Evolutionary conservation across 176 grass and related monocot genomes (phyloP).

Genomic region (Echinochloa phyllopogon): DNA sequence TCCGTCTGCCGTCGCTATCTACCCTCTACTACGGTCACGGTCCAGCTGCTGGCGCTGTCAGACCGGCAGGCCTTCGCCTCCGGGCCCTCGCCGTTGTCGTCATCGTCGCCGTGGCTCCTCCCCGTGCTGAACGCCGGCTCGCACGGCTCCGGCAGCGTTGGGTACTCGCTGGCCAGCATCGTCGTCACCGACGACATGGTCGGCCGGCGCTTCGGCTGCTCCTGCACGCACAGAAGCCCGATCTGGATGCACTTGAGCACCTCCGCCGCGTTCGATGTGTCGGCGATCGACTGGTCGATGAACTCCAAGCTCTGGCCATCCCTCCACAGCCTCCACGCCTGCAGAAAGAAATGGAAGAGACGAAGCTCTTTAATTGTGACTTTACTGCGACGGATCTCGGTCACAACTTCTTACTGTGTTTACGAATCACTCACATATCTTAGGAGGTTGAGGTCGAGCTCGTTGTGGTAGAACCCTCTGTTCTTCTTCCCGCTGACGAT

Average conservation of each 20-base stretch:
- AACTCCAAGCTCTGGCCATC: slow-evolving; percentile 46
- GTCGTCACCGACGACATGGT: slow-evolving; percentile 54
- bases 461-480: slow-evolving; percentile 35
- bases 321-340: slow-evolving; percentile 78
- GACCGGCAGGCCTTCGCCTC: slow-evolving; percentile 38
- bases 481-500: slow-evolving; percentile 73
- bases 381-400: too few relatives aligned
- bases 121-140: slow-evolving; percentile 59
- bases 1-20: slow-evolving; percentile 25
- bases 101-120: not conserved
- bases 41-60: slow-evolving; percentile 46
- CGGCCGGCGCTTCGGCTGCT: slow-evolving; percentile 58
- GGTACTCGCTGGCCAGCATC: slow-evolving; percentile 52
- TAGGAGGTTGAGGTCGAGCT: slow-evolving; percentile 54
- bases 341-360: not conserved
- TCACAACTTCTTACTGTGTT: too few relatives aligned
- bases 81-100: not conserved
- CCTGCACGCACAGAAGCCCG: slow-evolving; percentile 68
- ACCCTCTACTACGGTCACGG: slow-evolving; percentile 51
- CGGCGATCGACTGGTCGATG: slow-evolving; percentile 39
- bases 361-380: not conserved
- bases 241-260: slow-evolving; percentile 69
- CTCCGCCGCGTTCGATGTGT: slow-evolving; percentile 40
- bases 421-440: slow-evolving; percentile 49
- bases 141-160: slow-evolving; percentile 47